phyloP scores from a whole-genome alignment of 2,329 filamentous ascomycete genomes.

The Trichoderma arundinaceum region DNA sequence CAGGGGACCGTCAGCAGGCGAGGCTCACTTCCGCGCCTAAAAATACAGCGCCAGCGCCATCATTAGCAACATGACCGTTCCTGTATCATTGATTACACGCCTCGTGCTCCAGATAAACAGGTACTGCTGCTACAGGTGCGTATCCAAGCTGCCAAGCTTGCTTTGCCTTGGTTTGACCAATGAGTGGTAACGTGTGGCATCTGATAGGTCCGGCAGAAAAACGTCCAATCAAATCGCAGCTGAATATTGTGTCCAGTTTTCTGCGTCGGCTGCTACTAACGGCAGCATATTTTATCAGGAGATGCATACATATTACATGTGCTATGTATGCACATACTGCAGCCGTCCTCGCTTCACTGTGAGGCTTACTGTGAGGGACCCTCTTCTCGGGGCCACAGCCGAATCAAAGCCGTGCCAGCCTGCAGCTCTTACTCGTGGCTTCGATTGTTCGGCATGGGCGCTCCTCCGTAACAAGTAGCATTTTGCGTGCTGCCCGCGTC shows the following conservation, averaged over 20 bases:
- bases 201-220: neutral
- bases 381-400: slow-evolving; percentile 21
- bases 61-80: neutral
- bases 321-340: neutral
- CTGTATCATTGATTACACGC: no score
- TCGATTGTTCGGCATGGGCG: slow-evolving; percentile 2
- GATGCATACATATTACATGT: neutral
- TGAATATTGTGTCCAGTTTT: neutral
- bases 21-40: slow-evolving; percentile 23
- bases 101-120: no score
- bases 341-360: slow-evolving; percentile 14
- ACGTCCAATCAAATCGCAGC: neutral
- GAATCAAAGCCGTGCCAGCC: slow-evolving; percentile 19
- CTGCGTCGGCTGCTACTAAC: slow-evolving; percentile 1
- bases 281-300: slow-evolving; percentile 10
- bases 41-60: slow-evolving; percentile 11
- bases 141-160: no score
- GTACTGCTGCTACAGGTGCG: no score
- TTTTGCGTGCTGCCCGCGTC: neutral
- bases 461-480: slow-evolving; percentile 1
- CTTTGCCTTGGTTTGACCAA: neutral
- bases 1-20: slow-evolving; percentile 27
- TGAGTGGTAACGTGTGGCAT: neutral
- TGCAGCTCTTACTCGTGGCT: slow-evolving; percentile 12
- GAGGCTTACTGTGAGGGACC: slow-evolving; percentile 26